Evolutionary conservation across 179 eudicot genomes (phyloP), one percentile per base, ranked within the genome.

Genomic region (Beta macrorhiza): DNA sequence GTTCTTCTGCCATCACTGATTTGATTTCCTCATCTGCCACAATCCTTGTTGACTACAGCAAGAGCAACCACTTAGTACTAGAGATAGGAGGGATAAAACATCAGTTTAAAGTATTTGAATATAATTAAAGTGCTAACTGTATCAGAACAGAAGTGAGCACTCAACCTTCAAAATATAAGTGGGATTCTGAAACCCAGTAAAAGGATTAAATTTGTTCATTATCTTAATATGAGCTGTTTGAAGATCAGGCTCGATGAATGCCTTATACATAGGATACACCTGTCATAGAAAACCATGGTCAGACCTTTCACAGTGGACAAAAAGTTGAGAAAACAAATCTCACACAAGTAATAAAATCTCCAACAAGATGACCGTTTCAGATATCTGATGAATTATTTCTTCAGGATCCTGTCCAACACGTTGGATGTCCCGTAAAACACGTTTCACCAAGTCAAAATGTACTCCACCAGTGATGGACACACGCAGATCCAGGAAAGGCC

Each of bases 391-490:
- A 80, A 95, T 95, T 70, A 95, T 95, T 87, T 93, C 98, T 88
- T 95, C 97, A 75, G 98, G 98, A 87, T 93, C 98, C 85, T 95
- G 97, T 51, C 97, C 98, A 82, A 92, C 97, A 84, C 98, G 97
- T 79, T 95, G 97, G 84, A 95, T 93, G 86, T 93, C 98, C 79
- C 97, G 89, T 73, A 95, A 83, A 79, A 95, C 98, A 80, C 98
- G 89, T 87, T 95, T 95, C 57, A 95, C 98, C n/a, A 95, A 89
- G 85, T 95, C 98, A 86, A 95, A 93, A 84, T 95, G 98, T 75
- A 95, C 92, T 81, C 98, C 98, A 57, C 98, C 98, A 55, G 98
- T 95, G 78, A 95, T 88, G 80, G 98, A 95, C 55, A 95, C 98
- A 72, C 98, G 97, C 47, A 95, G 98, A 86, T 95, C 97, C 53